Evolutionary conservation across 2,329 filamentous ascomycete species (phyloP), one percentile per base, ranked within the genome.

Genomic region (Incumbomyces delicatus): DNA sequence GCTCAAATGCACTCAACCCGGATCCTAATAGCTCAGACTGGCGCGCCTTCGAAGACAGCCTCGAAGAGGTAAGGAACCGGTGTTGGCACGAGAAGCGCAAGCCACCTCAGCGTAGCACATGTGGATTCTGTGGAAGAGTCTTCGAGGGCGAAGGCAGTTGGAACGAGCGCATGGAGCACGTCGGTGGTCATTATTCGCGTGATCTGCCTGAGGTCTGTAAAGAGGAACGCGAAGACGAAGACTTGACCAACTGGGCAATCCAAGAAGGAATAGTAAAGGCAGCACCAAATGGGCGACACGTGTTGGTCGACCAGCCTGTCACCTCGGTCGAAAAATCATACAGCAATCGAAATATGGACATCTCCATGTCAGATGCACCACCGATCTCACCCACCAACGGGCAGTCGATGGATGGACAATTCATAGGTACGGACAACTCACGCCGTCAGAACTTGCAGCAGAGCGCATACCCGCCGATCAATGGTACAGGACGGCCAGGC

Each of bases 141-240:
- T 94, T 94, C 58, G 62, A 69, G 5, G 85, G 83, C 0, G 50
- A 61, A 0, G 74, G 70, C 6, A 79, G 79, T 16, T 95, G 88
- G 88, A 84, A 92, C 49, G 75, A 82, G 48, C 75, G 86, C 22
- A 87, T 94, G 80, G 89, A 95, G 63, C 89, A 95, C 64, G 78
- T 94, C 2, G 87, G 85, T 0, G 75, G 78, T 49, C 89, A 95
- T 62, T 73, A 90, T 40, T 87, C 92, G 64, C 55, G 55, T 17
- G 55, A 57, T 42, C 50, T 57, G 20, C 52, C 55, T 31, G 55
- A 57, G 44, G 51, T 52, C 32, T 46, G 36, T 27, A 83, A 82
- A 55, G 61, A 62, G 17, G 56, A 68, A 48, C 44, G 55, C 18
- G 59, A 74, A 64, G 63, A 71, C 63, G 42, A 68, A 60, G 64